Percentiles rank a stretch among this genome's conserved stretches.
phyloP scores from a whole-genome alignment of 208 protist species.

The Sergeia podlipaevii region DNA sequence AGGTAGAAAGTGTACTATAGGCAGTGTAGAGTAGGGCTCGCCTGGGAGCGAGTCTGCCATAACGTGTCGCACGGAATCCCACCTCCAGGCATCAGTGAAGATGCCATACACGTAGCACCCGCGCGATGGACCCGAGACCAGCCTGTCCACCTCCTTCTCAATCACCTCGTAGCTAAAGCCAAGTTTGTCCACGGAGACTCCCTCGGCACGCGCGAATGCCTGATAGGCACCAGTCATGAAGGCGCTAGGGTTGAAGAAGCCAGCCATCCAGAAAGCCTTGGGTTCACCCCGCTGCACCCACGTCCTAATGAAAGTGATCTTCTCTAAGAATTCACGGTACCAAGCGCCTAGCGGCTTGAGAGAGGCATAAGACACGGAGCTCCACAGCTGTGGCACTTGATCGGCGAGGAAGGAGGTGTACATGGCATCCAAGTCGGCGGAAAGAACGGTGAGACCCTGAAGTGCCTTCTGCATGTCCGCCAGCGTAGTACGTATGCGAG shows the following conservation, averaged over 20 bases:
- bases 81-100: slow-evolving; percentile 96
- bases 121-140: slow-evolving; percentile 62
- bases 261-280: slow-evolving; percentile 93
- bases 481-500: slow-evolving; percentile 81
- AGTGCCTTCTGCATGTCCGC: slow-evolving; percentile 94
- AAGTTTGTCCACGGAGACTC: slow-evolving; percentile 96
- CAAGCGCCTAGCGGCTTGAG: slow-evolving; percentile 96
- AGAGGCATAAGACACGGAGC: slow-evolving; percentile 92
- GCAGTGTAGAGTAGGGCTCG: slow-evolving; percentile 87
- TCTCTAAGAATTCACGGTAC: slow-evolving; percentile 94
- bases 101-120: slow-evolving; percentile 97
- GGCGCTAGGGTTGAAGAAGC: slow-evolving; percentile 98
- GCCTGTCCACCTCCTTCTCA: slow-evolving; percentile 31
- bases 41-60: slow-evolving; percentile 91
- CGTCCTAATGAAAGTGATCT: slow-evolving; percentile 92
- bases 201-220: slow-evolving; percentile 93
- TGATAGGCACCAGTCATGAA: slow-evolving; percentile 98
- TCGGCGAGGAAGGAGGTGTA: slow-evolving; percentile 94
- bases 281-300: slow-evolving; percentile 95
- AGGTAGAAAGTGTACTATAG: slow-evolving; percentile 95
- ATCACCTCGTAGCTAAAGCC: slow-evolving; percentile 92
- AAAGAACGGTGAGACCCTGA: slow-evolving; percentile 97
- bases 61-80: slow-evolving; percentile 63
- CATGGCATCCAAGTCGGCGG: slow-evolving; percentile 94
- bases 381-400: slow-evolving; percentile 95